These are phyloP conservation scores for Mrakia blollopis DNA, from an alignment of 768 basidiomycete genomes.

Conservation along the genomic window DNA sequence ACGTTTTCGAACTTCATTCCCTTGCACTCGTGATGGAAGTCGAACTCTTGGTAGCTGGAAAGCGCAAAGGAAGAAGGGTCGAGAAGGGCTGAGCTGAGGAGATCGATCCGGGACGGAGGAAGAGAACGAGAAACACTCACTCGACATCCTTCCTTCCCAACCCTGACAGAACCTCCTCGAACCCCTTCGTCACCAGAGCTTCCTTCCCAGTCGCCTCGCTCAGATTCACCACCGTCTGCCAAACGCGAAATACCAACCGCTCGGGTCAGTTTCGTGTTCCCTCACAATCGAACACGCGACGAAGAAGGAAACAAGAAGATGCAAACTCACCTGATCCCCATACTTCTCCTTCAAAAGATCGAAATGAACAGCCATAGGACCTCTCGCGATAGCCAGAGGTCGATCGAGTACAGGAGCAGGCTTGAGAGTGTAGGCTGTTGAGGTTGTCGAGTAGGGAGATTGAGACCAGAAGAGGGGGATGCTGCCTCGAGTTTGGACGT, in stretches of 20 bases:
- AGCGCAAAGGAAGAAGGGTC: constrained; percentile 17
- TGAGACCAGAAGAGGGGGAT: constrained; percentile 94
- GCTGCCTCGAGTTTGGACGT: constrained; percentile 81
- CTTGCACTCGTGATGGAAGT: constrained; percentile 77
- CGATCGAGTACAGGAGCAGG: constrained; percentile 78
- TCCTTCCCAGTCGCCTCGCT: constrained; percentile 90
- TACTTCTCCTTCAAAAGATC: constrained; percentile 60
- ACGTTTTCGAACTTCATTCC: constrained; percentile 75
- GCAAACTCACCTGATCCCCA: constrained; percentile 64
- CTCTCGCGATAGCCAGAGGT: constrained; percentile 65
- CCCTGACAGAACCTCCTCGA: constrained; percentile 61
- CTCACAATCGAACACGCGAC: no score
- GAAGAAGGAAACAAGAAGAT: no score
- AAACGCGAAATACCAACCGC: neutral
- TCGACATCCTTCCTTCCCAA: constrained; percentile 43
- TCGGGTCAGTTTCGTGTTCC: no score
- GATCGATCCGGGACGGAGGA: no score
- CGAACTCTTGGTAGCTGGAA: constrained; percentile 52
- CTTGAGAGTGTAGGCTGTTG: constrained; percentile 71
- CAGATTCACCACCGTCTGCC: constrained; percentile 75
- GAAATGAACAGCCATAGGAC: constrained; percentile 70
- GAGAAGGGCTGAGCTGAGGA: no score
- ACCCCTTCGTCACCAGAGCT: constrained; percentile 69
- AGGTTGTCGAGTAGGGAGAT: constrained; percentile 68
- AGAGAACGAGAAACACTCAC: constrained; percentile 33